Base-by-base conservation (phyloP, 352 stramenopile species). In the Phytopythium chamaehyphon region DNA sequence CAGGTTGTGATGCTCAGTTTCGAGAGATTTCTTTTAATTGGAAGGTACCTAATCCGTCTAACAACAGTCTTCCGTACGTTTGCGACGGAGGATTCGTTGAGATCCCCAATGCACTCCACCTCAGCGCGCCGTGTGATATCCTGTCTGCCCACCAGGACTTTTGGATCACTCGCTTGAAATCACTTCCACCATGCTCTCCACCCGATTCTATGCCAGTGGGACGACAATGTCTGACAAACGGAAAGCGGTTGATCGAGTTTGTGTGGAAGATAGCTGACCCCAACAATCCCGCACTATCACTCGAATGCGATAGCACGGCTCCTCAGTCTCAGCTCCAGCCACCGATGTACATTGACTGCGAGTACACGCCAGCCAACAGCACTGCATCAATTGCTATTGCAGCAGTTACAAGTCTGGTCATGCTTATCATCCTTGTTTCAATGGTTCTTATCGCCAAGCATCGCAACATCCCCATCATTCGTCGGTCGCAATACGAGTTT, bases 51-150 rank as follows among this genome's bases (percentile, higher is more conserved):
- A 46, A 82, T 31, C 74, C 72, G 11, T 43, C 33, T 1, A 63
- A 86, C 46, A 22, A 22, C 0, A 48, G 54, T 0, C 16, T 69
- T 21, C 67, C 74, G 23, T 77, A 77, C 46, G 47, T 62, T 14
- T 86, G 71, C 31, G 70, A 83, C 16, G 72, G 71, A 14, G 64
- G 67, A 3, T 42, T 73, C 10, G 5, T 40, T 3, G 39, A 21
- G 16, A 31, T 76, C 5, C 74, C 74, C 0, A 39, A 23, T 0
- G 52, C 61, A 0, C 54, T 78, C 3, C 11, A 9, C 11, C 77
- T 64, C 3, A 83, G 69, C 35, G 59, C 59, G 0, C 72, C 69
- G 6, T 82, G 74, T 45, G 64, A 69, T 6, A 75, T 69, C 64
- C 55, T 82, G 3, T 21, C 37, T 15, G 59, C 54, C 18, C 64